A percentile compares a stretch with the other conserved stretches of the same genome.
These are phyloP conservation scores for Phialocephala sp. DNA, from an alignment of 2,329 filamentous ascomycete genomes.

Conservation along the genomic window DNA sequence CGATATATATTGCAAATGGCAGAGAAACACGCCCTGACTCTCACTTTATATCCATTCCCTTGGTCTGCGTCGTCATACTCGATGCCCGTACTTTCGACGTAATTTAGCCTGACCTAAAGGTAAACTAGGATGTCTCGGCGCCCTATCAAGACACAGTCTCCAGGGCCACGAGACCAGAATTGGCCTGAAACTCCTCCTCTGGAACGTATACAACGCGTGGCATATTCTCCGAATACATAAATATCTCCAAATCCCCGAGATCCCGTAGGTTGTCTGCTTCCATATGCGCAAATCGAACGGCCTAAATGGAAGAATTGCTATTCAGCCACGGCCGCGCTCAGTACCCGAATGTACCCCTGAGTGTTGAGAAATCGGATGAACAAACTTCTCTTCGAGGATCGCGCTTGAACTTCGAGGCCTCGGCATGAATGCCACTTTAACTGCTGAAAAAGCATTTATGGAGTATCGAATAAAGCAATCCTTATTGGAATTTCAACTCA, in stretches of 20 bases:
- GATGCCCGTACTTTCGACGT: slow-evolving; percentile 8
- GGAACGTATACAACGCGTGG: not conserved
- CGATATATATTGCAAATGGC: not conserved
- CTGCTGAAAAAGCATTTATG: not conserved
- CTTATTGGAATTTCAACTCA: not conserved
- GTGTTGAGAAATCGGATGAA: slow-evolving; percentile 2
- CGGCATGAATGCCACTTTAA: slow-evolving; percentile 1
- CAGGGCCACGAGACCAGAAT: slow-evolving; percentile 1
- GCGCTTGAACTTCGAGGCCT: not conserved
- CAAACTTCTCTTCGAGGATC: not conserved
- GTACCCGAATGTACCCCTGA: slow-evolving; percentile 1
- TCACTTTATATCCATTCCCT: not conserved
- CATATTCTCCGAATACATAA: not conserved
- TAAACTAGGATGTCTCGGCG: not conserved
- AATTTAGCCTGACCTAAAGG: not conserved
- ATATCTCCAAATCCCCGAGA: not conserved
- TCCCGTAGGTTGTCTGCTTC: slow-evolving; percentile 1
- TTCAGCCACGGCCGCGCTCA: not conserved
- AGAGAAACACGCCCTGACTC: not conserved
- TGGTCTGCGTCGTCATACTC: slow-evolving; percentile 3
- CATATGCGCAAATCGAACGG: not conserved
- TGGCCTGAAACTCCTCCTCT: not conserved
- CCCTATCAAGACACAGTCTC: not conserved
- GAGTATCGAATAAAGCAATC: slow-evolving; percentile 6
- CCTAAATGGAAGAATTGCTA: not conserved